phyloP scores from a whole-genome alignment of 768 basidiomycete genomes.

The Megacollybia marginata region DNA sequence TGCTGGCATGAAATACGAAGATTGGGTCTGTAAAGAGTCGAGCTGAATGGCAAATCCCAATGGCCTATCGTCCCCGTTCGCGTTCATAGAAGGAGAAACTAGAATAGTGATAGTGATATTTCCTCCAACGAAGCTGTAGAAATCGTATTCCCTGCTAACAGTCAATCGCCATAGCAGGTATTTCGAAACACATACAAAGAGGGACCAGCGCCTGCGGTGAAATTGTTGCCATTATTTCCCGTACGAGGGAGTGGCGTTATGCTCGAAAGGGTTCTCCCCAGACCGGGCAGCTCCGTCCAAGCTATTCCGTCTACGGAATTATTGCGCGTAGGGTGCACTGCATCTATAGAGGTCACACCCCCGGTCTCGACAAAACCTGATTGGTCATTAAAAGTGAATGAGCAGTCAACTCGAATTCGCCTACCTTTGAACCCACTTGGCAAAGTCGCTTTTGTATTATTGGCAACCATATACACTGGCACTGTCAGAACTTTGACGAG shows the following conservation, averaged over 20 bases:
- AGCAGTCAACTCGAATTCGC: background rate
- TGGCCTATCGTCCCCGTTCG: constrained; percentile 40
- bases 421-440: constrained; percentile 43
- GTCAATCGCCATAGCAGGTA: background rate
- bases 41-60: constrained; percentile 44
- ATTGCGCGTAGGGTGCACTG: constrained; percentile 47
- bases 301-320: constrained; percentile 40
- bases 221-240: constrained; percentile 42
- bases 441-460: constrained; percentile 25
- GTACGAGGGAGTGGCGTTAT: constrained; percentile 52
- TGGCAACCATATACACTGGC: constrained; percentile 24
- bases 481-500: constrained; percentile 26
- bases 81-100: constrained; percentile 48
- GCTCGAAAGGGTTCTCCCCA: constrained; percentile 53
- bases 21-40: constrained; percentile 34
- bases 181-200: constrained; percentile 34
- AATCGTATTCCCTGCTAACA: constrained; percentile 52
- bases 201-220: constrained; percentile 57
- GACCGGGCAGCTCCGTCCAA: constrained; percentile 54
- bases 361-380: constrained; percentile 57
- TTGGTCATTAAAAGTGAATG: background rate
- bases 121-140: constrained; percentile 52
- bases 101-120: constrained; percentile 41
- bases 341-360: constrained; percentile 61
- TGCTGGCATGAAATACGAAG: constrained; percentile 38